Base-by-base conservation (phyloP, 75 land plant species). In the Selaginella moellendorffii region DNA sequence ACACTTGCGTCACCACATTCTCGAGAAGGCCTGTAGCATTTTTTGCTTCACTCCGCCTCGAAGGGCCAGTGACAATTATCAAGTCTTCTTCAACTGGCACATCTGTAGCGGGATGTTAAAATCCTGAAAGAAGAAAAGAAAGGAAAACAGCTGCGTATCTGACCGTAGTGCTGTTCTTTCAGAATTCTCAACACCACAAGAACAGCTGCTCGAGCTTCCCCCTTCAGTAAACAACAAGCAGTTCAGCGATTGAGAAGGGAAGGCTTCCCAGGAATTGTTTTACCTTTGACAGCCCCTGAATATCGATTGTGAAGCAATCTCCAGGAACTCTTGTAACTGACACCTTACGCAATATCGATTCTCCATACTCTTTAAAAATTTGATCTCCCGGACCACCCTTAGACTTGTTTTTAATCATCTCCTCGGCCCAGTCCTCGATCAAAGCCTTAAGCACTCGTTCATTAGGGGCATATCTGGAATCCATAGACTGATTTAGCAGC, bases 341-440 rank as follows among this genome's bases (percentile, higher is more conserved):
- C 28, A 88, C 75, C 67, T 82, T 88, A 59, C 85, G 80, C 58
- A 87, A 80, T 27, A 88, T 67, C 8, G 71, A 53, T 61, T 77
- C 63, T 5, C 70, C 53, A 22, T 36, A 51, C 65, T 64, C 58
- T n/a, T 31, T 29, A 30, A 66, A 65, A 29, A 63, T 62, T 31
- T 54, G 60, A 24, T 68, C 29, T n/a, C 18, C 26, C 63, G 23
- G 1, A 17, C 18, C 17, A 66, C 25, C 51, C 36, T 66, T 31
- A 58, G 29, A 61, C 68, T 66, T 63, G 52, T 56, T 54, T 28
- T 70, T 69, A 30, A 80, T 72, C 0, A 77, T 81, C 26, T 83
- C 90, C 75, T 88, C 95, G 69, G 90, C 85, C 95, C 95, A 88
- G 42, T 88, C 90, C 61, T 77, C 81, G 52, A 88, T 65, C 26